Conservation (phyloP, 2,329 filamentous ascomycete genomes). For the Pyrenochaeta sp. region DNA sequence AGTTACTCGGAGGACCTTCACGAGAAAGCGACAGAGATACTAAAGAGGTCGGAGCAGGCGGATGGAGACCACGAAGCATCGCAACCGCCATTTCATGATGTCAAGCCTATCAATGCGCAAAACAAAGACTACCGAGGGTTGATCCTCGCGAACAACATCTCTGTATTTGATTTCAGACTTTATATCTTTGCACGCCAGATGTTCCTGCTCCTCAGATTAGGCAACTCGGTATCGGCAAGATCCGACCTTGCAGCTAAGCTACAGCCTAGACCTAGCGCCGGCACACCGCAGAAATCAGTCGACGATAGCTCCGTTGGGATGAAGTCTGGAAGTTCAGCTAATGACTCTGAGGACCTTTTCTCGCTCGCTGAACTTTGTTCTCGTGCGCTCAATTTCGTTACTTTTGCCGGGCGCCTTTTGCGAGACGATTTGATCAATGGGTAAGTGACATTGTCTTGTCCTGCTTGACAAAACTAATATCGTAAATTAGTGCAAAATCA, state of each 20-base stretch:
- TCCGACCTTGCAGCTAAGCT: slow-evolving; percentile 52
- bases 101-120: slow-evolving; percentile 48
- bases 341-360: slow-evolving; percentile 76
- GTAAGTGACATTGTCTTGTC: slow-evolving; percentile 42
- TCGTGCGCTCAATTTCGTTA: slow-evolving; percentile 83
- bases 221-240: slow-evolving; percentile 65
- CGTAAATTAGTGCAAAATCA: slow-evolving; percentile 37
- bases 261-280: slow-evolving; percentile 36
- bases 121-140: slow-evolving; percentile 87
- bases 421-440: slow-evolving; percentile 78
- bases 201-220: slow-evolving; percentile 79
- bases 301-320: slow-evolving; percentile 44
- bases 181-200: slow-evolving; percentile 95
- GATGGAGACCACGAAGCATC: slow-evolving; percentile 10
- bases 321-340: slow-evolving; percentile 35
- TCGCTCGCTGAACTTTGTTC: slow-evolving; percentile 88
- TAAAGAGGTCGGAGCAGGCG: slow-evolving; percentile 30
- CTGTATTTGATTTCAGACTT: slow-evolving; percentile 91
- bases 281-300: slow-evolving; percentile 34
- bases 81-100: slow-evolving; percentile 35
- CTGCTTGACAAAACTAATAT: slow-evolving; percentile 22
- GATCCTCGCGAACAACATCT: slow-evolving; percentile 94
- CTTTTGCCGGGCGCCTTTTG: slow-evolving; percentile 79
- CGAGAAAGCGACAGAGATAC: slow-evolving; percentile 48
- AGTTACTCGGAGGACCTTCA: slow-evolving; percentile 77